A percentile compares a stretch with the other conserved stretches of the same genome.
These are phyloP conservation scores for Westerdykella ornata DNA, from an alignment of 2,329 filamentous ascomycete genomes.

Conservation along the genomic window DNA sequence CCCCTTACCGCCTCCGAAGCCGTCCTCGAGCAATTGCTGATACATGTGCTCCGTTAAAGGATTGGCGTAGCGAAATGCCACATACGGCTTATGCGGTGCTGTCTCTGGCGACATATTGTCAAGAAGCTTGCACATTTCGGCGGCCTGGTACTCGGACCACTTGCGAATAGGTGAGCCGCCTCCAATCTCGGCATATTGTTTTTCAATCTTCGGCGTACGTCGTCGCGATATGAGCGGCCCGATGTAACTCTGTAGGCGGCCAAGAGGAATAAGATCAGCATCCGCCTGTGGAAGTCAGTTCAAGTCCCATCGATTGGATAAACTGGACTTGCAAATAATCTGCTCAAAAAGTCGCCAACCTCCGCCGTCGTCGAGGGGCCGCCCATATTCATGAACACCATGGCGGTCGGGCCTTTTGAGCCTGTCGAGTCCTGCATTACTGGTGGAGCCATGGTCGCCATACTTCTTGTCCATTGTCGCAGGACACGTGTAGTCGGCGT, in stretches of 20 bases:
- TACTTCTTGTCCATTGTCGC: conserved; percentile 34
- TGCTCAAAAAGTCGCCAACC: conserved; percentile 81
- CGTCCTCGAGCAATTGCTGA: conserved; percentile 70
- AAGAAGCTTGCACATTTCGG: conserved; percentile 95
- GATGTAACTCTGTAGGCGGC: conserved; percentile 81
- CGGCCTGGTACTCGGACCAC: conserved; percentile 92
- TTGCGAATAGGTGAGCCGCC: conserved; percentile 97
- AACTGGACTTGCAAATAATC: conserved; percentile 68
- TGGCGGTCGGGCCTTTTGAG: conserved; percentile 79
- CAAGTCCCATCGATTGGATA: conserved; percentile 1
- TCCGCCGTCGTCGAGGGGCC: conserved; percentile 83
- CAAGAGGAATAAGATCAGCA: conserved; percentile 90
- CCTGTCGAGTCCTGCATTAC: conserved; percentile 70
- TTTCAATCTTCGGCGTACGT: conserved; percentile 90
- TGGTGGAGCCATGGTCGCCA: conserved; percentile 54
- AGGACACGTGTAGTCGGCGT: conserved; percentile 22
- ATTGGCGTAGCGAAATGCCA: conserved; percentile 91
- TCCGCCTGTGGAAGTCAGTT: conserved; percentile 58
- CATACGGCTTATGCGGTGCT: conserved; percentile 93
- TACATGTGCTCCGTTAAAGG: conserved; percentile 96
- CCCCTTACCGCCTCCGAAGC: conserved; percentile 83
- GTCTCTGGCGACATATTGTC: conserved; percentile 87
- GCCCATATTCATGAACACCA: conserved; percentile 99
- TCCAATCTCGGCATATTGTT: conserved; percentile 92
- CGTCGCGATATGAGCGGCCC: conserved; percentile 79